These are phyloP conservation scores for Sutorius eximius DNA, from an alignment of 1,284 basidiomycete species.

Conservation along the genomic window DNA sequence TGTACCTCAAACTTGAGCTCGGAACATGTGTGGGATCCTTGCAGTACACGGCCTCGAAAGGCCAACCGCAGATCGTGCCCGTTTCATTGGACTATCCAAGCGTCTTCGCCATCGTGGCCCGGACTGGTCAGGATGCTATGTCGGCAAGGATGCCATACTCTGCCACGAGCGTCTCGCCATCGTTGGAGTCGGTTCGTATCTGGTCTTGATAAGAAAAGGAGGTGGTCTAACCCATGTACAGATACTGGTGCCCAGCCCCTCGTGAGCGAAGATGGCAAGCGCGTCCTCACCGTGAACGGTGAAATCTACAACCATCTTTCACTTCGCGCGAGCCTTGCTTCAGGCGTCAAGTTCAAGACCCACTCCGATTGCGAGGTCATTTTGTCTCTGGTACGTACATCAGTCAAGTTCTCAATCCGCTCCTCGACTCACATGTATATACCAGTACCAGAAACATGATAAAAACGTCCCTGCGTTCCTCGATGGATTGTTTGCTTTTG, in stretches of 20 bases:
- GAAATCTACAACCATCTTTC: conserved; percentile 98
- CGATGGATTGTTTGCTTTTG: conserved; percentile 99
- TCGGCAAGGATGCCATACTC: conserved; percentile 78
- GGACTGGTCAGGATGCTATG: conserved; percentile 94
- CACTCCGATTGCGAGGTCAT: conserved; percentile 99
- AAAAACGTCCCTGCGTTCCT: conserved; percentile 77
- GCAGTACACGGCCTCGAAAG: conserved; percentile 79
- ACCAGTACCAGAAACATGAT: conserved; percentile 82
- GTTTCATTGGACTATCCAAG: conserved; percentile 84
- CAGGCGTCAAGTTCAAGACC: conserved; percentile 86
- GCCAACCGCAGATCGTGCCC: conserved; percentile 65
- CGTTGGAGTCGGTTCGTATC: conserved; percentile 89
- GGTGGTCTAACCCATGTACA: conserved; percentile 37
- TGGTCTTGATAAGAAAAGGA: neutral
- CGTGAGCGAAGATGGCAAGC: conserved; percentile 81
- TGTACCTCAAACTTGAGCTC: neutral
- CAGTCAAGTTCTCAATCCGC: neutral
- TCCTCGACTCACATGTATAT: conserved; percentile 3
- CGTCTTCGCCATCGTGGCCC: conserved; percentile 90
- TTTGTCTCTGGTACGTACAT: conserved; percentile 75
- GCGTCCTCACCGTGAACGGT: conserved; percentile 93
- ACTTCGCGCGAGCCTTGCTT: conserved; percentile 70
- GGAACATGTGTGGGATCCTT: conserved; percentile 85
- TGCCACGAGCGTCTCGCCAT: conserved; percentile 94
- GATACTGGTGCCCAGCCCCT: conserved; percentile 98